Conservation (phyloP, 805 yeast genomes). For the Saccharomyces eubayanus region DNA sequence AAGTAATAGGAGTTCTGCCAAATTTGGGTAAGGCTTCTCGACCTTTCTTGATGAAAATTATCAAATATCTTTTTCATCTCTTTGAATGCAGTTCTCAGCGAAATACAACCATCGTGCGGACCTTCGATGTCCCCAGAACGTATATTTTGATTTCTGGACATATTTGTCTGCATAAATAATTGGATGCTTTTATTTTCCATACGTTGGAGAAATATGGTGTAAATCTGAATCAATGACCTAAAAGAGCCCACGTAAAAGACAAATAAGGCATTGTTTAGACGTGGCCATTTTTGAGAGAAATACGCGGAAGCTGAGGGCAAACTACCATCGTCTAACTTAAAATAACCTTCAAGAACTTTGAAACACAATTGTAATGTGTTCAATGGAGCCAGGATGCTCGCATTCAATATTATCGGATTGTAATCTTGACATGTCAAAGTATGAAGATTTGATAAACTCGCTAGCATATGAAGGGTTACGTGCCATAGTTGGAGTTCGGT, state of each 20-base stretch:
- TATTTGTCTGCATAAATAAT: background rate
- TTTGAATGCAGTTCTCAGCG: background rate
- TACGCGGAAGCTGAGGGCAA: background rate
- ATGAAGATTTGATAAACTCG: background rate
- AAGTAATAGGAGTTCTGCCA: constrained; percentile 3
- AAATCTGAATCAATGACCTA: background rate
- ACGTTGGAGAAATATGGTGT: background rate
- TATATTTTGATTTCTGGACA: background rate
- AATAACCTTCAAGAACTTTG: constrained; percentile 1
- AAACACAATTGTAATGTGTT: background rate
- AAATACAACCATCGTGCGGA: background rate
- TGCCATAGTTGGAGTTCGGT: background rate
- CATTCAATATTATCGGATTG: background rate
- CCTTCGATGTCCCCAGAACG: background rate
- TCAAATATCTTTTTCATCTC: constrained; percentile 1
- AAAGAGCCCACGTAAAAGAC: background rate
- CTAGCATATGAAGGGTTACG: background rate
- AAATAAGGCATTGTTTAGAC: background rate
- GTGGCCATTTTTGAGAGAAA: background rate
- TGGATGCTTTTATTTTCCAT: background rate
- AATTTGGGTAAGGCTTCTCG: background rate
- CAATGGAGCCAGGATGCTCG: background rate
- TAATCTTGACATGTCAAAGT: background rate
- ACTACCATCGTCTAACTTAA: background rate
- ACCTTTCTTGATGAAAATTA: background rate